Percentiles rank a stretch among this genome's conserved stretches.
Conservation (phyloP, 2,329 filamentous ascomycete genomes). For the Neofusicoccum sp. region DNA sequence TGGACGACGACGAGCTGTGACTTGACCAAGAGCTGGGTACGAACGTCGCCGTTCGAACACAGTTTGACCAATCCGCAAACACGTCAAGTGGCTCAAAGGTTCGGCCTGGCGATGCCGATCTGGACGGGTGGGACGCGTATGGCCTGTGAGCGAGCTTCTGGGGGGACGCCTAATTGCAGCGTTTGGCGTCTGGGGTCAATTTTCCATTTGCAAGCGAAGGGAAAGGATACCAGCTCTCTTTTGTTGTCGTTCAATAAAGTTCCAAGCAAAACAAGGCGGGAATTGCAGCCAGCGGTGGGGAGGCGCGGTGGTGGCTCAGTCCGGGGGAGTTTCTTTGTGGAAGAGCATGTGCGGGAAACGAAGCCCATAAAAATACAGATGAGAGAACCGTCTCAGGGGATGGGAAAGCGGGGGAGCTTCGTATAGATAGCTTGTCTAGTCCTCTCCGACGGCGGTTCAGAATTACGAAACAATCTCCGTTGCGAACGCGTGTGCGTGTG, state of each 20-base stretch:
- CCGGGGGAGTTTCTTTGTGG: not conserved
- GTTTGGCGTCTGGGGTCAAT: slow-evolving; percentile 12
- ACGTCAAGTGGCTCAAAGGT: slow-evolving; percentile 11
- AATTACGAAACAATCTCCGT: not conserved
- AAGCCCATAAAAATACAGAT: slow-evolving; percentile 9
- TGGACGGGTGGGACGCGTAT: slow-evolving; percentile 70
- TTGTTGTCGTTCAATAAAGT: slow-evolving; percentile 16
- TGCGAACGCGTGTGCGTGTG: not conserved
- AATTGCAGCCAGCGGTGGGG: slow-evolving; percentile 5
- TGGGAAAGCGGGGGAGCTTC: not conserved
- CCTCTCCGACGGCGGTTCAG: not conserved
- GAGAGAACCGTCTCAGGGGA: not conserved
- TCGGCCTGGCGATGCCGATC: slow-evolving; percentile 28
- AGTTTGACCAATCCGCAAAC: slow-evolving; percentile 32
- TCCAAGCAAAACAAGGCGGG: slow-evolving; percentile 9
- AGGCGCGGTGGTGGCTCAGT: not conserved
- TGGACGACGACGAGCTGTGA: slow-evolving; percentile 85
- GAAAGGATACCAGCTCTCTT: slow-evolving; percentile 22
- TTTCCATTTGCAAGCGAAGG: slow-evolving; percentile 16
- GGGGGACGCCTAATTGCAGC: slow-evolving; percentile 6
- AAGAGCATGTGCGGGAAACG: slow-evolving; percentile 3
- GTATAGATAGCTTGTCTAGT: slow-evolving; percentile 13
- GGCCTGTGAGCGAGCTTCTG: slow-evolving; percentile 49
- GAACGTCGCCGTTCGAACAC: slow-evolving; percentile 40
- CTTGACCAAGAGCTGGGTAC: slow-evolving; percentile 54